Evolutionary conservation across 495 filamentous ascomycete genomes (phyloP), one percentile per base, ranked within the genome.

Genomic region (Venustampulla echinocandica): DNA sequence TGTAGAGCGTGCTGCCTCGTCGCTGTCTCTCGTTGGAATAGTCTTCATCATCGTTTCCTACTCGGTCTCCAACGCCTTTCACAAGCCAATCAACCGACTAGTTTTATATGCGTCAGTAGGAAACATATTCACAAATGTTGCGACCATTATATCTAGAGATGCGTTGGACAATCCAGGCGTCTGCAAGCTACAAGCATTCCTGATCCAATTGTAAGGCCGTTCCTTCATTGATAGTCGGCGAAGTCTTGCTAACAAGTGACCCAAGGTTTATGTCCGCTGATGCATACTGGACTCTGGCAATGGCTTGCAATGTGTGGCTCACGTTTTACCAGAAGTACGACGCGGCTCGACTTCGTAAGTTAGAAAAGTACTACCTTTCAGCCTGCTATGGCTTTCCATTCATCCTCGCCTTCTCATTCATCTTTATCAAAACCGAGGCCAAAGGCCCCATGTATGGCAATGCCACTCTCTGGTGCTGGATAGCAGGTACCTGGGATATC

Each of bases 61-160:
- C 52, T 59, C 77, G 13, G 50, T 66, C 13, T 82, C 69, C 9
- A 65, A 65, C 17, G 65, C 71, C 27, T 85, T 86, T 55, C 76
- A 82, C 48, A 89, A 90, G 64, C 86, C 88, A n/a, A 89, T 95
- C 65, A 93, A 93, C 56, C 76, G 87, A 2, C 68, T 95, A 3
- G 77, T 90, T 9, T 93, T 94, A 62, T 90, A 81, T 58, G 87
- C 88, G 2, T 82, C 81, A 3, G 85, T 87, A 57, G 88, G 87
- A 25, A 95, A 95, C 55, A 69, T 90, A 27, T 68, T 88, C 62
- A 80, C 82, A 41, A 92, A 86, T 62, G 72, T 89, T 13, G 88
- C 81, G 3, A 87, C 87, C 0, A 59, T 93, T 20, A 85, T 90
- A 52, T 39, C 50, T 6, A 47, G 51, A 46, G 15, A 38, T 11